A percentile compares a stretch with the other conserved stretches of the same genome.
Evolutionary conservation across 2,329 filamentous ascomycete species (phyloP).

Genomic region (Sporothrix globosa): DNA sequence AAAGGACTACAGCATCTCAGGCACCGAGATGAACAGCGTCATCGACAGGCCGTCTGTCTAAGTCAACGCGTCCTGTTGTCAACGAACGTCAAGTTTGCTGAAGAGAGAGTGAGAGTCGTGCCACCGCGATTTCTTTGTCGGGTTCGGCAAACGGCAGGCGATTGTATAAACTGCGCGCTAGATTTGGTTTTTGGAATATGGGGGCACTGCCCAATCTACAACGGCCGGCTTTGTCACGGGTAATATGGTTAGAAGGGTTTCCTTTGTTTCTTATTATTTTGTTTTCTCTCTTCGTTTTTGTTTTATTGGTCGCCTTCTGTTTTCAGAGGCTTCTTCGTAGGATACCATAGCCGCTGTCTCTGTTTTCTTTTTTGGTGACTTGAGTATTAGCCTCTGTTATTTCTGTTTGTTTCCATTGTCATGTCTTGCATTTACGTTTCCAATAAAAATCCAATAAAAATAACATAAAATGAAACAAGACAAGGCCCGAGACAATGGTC

Average conservation of each 20-base stretch:
- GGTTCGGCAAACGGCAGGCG: not conserved
- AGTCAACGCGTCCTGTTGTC: not conserved
- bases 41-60: constrained; percentile 9
- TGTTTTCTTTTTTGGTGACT: not conserved
- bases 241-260: not conserved
- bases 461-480: constrained; percentile 3
- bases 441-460: not conserved
- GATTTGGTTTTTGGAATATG: not conserved
- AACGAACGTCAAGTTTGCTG: not conserved
- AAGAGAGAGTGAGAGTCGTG: not conserved
- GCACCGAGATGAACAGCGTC: constrained; percentile 24
- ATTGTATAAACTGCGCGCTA: not conserved
- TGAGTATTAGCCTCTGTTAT: too few relatives aligned
- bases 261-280: not conserved
- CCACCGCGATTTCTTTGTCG: not conserved
- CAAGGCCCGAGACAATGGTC: constrained; percentile 1
- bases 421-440: not conserved
- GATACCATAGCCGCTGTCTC: constrained; percentile 14
- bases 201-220: not conserved
- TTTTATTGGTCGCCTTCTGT: not conserved
- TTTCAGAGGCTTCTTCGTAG: not conserved
- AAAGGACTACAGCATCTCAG: not conserved
- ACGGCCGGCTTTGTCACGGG: not conserved
- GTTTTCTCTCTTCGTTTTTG: not conserved
- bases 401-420: not conserved